These are phyloP conservation scores for Rauvolfia tetraphylla DNA, from an alignment of 257 asterid species.

Conservation along the genomic window DNA sequence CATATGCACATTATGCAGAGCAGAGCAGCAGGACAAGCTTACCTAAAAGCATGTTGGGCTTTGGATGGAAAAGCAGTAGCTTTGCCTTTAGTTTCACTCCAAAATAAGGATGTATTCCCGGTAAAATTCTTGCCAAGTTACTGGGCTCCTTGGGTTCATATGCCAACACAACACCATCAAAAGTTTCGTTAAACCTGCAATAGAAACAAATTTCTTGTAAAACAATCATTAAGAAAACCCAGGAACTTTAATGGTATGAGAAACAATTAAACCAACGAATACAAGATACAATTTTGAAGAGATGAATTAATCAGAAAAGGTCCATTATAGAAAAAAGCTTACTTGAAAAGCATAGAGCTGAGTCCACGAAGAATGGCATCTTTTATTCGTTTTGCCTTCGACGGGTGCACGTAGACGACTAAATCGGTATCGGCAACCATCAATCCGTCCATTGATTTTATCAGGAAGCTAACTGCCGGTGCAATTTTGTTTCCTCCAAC, in stretches of 20 bases:
- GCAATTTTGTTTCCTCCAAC: neutral
- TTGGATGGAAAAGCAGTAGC: constrained; percentile 66
- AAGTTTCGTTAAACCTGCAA: constrained; percentile 59
- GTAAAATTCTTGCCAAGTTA: constrained; percentile 52
- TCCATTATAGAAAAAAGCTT: neutral
- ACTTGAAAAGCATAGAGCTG: constrained; percentile 74
- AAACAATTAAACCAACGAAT: neutral
- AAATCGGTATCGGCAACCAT: constrained; percentile 48
- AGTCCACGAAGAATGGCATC: constrained; percentile 62
- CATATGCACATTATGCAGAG: neutral
- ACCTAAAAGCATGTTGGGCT: constrained; percentile 66
- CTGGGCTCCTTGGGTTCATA: constrained; percentile 47
- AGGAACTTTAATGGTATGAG: neutral
- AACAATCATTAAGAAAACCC: neutral
- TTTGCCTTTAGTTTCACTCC: constrained; percentile 55
- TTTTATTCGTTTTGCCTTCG: constrained; percentile 38
- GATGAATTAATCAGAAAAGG: neutral
- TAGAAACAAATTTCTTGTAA: neutral
- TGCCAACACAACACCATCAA: constrained; percentile 84
- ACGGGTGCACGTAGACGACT: constrained; percentile 60
- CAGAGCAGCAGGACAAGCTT: constrained; percentile 3
- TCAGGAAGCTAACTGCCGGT: neutral
- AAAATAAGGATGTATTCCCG: constrained; percentile 64
- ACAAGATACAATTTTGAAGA: neutral
- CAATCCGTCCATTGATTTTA: constrained; percentile 55